These are phyloP conservation scores for Diplodia sapinea DNA, from an alignment of 2,329 filamentous ascomycete species.

Conservation along the genomic window DNA sequence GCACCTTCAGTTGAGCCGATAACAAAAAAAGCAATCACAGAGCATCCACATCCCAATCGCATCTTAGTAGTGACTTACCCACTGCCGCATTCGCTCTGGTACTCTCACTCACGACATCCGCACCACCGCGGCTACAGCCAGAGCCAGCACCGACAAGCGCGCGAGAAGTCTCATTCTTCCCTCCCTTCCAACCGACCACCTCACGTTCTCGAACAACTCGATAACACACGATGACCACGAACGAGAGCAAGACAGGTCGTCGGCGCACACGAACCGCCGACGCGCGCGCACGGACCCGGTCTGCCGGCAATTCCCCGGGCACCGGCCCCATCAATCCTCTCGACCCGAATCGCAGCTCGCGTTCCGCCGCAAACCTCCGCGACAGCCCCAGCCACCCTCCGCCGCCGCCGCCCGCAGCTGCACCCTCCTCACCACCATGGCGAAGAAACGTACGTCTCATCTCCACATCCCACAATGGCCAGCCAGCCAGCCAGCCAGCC, in stretches of 20 bases:
- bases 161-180: too few relatives aligned
- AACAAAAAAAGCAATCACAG: background rate
- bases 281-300: background rate
- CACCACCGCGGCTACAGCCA: too few relatives aligned
- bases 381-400: background rate
- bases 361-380: background rate
- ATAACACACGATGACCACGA: background rate
- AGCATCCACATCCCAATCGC: background rate
- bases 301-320: background rate
- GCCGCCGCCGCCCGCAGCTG: too few relatives aligned
- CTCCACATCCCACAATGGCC: background rate
- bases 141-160: too few relatives aligned
- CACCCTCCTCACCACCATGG: background rate
- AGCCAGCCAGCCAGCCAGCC: too few relatives aligned
- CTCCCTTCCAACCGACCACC: background rate
- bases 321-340: background rate
- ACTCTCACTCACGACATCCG: too few relatives aligned
- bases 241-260: background rate
- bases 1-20: too few relatives aligned
- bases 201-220: background rate
- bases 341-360: background rate
- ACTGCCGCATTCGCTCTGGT: too few relatives aligned
- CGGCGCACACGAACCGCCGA: background rate
- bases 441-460: slow-evolving; percentile 5
- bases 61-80: background rate